Percentiles rank a stretch among this genome's conserved stretches.
phyloP scores from a whole-genome alignment of 176 grass and related monocot species.

The Carex cristatella region DNA sequence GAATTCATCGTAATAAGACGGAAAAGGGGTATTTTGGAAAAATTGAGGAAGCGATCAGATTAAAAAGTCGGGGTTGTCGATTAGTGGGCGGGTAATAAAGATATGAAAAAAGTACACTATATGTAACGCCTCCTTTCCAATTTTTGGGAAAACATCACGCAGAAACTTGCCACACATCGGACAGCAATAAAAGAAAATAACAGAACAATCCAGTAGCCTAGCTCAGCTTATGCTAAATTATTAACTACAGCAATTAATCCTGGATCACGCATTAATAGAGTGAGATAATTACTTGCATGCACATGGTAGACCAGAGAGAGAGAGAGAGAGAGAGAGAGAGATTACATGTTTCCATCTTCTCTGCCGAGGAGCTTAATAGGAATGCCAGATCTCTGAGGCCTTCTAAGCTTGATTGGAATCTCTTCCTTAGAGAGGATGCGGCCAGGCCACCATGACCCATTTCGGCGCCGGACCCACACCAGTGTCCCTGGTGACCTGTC shows the following conservation, averaged over 20 bases:
- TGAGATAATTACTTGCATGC: neutral
- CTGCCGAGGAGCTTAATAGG: conserved; percentile 95
- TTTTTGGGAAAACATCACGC: neutral
- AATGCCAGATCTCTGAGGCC: conserved; percentile 64
- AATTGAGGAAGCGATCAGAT: neutral
- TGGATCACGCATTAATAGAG: neutral
- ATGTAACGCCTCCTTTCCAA: neutral
- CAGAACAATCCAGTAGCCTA: neutral
- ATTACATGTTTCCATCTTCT: conserved; percentile 91
- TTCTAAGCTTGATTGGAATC: conserved; percentile 53
- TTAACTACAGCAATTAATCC: neutral
- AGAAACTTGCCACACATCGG: neutral
- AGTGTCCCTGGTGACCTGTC: conserved; percentile 70
- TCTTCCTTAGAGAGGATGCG: conserved; percentile 64
- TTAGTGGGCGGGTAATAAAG: neutral
- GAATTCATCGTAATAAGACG: neutral
- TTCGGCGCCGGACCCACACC: conserved; percentile 95
- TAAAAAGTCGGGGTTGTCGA: neutral
- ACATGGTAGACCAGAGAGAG: neutral
- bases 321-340: neutral
- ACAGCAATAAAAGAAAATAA: neutral
- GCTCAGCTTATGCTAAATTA: neutral
- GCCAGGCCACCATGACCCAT: conserved; percentile 98
- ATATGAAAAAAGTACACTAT: neutral
- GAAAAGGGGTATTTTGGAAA: neutral